Percentiles rank a stretch among this genome's conserved stretches.
Conservation (phyloP, 768 basidiomycete species). For the Agaricus bisporus region DNA sequence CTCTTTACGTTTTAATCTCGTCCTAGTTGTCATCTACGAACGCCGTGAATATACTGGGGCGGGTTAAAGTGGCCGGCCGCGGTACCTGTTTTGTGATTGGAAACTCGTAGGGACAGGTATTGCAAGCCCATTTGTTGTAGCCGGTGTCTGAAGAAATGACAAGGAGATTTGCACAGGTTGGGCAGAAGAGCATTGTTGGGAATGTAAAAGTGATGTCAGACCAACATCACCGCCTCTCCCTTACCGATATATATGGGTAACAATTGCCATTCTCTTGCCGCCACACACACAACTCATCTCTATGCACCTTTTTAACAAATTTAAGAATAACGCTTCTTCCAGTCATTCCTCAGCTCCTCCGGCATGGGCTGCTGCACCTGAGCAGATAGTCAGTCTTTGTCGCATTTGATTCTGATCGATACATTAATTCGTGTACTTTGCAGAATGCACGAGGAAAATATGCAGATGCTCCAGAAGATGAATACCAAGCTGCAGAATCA, state of each 20-base stretch:
- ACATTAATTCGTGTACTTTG: neutral
- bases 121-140: slow-evolving; percentile 90
- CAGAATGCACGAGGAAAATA: slow-evolving; percentile 43
- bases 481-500: slow-evolving; percentile 42
- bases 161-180: slow-evolving; percentile 86
- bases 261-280: neutral
- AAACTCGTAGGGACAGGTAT: slow-evolving; percentile 93
- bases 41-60: neutral
- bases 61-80: slow-evolving; percentile 2
- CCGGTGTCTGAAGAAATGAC: slow-evolving; percentile 72
- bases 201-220: neutral
- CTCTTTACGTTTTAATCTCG: slow-evolving; percentile 78
- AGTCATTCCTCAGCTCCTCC: slow-evolving; percentile 30
- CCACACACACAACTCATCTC: neutral
- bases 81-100: slow-evolving; percentile 77
- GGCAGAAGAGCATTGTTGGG: slow-evolving; percentile 81
- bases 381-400: slow-evolving; percentile 30
- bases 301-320: slow-evolving; percentile 10
- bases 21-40: slow-evolving; percentile 86
- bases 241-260: neutral
- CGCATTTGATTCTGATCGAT: neutral
- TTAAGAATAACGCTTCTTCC: slow-evolving; percentile 1
- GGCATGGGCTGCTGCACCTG: slow-evolving; percentile 55
- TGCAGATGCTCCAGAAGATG: slow-evolving; percentile 52
- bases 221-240: slow-evolving; percentile 5